These are phyloP conservation scores for Rheum nobile DNA, from an alignment of 148 eudicot genomes.

Conservation along the genomic window DNA sequence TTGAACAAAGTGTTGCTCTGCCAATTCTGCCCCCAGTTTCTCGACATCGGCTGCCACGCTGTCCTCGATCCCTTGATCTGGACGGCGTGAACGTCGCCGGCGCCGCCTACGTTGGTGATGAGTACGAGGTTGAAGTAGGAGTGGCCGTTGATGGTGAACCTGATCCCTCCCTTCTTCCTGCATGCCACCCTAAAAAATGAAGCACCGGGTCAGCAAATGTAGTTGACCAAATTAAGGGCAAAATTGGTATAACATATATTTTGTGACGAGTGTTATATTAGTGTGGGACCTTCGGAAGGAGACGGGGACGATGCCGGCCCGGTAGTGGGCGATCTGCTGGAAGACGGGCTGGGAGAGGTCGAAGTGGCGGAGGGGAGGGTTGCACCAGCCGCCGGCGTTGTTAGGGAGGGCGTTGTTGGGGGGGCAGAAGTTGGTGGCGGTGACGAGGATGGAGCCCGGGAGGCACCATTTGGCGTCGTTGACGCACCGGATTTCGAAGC, in stretches of 20 bases:
- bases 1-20: conserved; percentile 52
- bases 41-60: conserved; percentile 54
- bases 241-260: too few relatives aligned
- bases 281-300: conserved; percentile 60
- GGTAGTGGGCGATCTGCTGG: conserved; percentile 46
- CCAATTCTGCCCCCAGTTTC: conserved; percentile 89
- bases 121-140: conserved; percentile 73
- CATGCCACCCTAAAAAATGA: conserved; percentile 41
- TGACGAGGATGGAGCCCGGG: conserved; percentile 41
- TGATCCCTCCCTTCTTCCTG: conserved; percentile 54
- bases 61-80: conserved; percentile 61
- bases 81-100: conserved; percentile 63
- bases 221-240: neutral
- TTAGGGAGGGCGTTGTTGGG: conserved; percentile 52
- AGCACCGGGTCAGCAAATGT: neutral
- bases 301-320: conserved; percentile 58
- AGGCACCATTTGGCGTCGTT: conserved; percentile 40
- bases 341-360: conserved; percentile 65
- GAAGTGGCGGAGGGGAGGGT: conserved; percentile 52
- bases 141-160: conserved; percentile 76
- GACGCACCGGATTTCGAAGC: conserved; percentile 48
- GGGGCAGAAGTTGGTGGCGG: conserved; percentile 74
- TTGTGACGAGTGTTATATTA: too few relatives aligned
- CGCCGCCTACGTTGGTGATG: conserved; percentile 73
- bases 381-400: conserved; percentile 58